Evolutionary conservation across 768 basidiomycete genomes (phyloP).

Genomic region (Mycena latifolia): DNA sequence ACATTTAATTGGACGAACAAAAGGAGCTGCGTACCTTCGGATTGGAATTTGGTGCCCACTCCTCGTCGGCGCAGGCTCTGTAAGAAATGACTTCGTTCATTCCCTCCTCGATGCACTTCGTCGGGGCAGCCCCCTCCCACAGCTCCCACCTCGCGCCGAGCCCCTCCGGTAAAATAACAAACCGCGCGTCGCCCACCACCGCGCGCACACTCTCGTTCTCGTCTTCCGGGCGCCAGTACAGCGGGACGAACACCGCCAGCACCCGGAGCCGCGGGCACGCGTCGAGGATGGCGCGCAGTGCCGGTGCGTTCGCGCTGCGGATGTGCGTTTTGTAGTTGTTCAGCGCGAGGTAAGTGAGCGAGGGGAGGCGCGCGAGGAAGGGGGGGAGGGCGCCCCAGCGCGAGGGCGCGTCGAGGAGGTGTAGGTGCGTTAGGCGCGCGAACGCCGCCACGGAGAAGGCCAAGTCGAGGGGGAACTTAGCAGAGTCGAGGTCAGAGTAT

Average conservation of each 20-base stretch:
- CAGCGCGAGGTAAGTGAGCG: conserved; percentile 31
- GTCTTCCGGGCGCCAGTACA: conserved; percentile 10
- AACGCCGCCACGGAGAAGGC: conserved; percentile 11
- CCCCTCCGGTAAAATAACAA: conserved; percentile 3
- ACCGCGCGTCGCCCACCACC: conserved; percentile 17
- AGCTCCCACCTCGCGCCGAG: neutral
- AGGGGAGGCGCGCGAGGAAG: conserved; percentile 15
- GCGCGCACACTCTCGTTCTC: neutral
- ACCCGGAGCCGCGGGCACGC: conserved; percentile 2
- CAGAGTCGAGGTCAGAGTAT: neutral
- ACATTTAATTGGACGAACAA: no score
- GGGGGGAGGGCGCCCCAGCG: conserved; percentile 21
- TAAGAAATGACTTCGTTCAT: no score
- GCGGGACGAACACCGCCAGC: conserved; percentile 22
- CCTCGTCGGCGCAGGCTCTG: no score
- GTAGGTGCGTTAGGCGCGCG: conserved; percentile 31
- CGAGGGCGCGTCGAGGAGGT: conserved; percentile 27
- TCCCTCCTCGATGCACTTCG: no score
- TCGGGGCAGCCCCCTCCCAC: neutral
- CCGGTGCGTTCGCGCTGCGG: conserved; percentile 13
- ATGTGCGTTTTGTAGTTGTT: conserved; percentile 26
- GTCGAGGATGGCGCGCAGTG: conserved; percentile 9
- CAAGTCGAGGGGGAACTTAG: neutral
- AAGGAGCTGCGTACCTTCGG: conserved; percentile 1
- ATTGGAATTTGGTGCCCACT: neutral